Base-by-base conservation (phyloP, 1,284 basidiomycete genomes). In the Ceratobasidium sp. region DNA sequence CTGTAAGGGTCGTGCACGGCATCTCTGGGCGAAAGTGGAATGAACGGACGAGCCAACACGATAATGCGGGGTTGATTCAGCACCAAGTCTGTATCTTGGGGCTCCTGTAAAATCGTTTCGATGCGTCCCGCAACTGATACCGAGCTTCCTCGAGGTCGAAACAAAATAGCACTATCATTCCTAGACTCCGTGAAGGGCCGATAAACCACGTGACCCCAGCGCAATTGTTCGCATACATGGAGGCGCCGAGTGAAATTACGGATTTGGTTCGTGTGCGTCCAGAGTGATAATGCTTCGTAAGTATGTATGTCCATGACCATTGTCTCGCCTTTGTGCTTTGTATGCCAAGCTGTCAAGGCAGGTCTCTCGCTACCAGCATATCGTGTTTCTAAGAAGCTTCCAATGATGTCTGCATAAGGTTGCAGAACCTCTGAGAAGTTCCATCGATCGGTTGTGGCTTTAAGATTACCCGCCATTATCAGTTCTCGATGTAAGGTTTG, bases 401-500 rank as follows among this genome's bases (percentile, higher is more conserved):
- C 59, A 1, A 62, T 38, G 13, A 62, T 40, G 13, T 40, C 33
- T 20, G 33, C 33, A n/a, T 40, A 62, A 6, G 59, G 59, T 33
- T 38, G 15, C 12, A 62, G 33, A n/a, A 62, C 15, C 15, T 42
- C 33, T 20, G 59, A 62, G 40, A 17, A 62, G 17, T 62, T 62
- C 40, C 40, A 42, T n/a, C 20, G 15, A 40, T 62, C 59, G 20
- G 23, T 42, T 42, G 40, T 62, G 17, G 54, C 77, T 17, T 48
- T 17, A 3, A 77, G 66, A 23, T 71, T 71, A 5, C 33, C 26
- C 2, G 42, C 42, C 62, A 40, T 56, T 33, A 67, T 50, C 7
- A 77, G 48, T 28, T 65, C 50, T 26, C 40, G 4, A 33, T 70
- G 67, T 33, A 77, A n/a, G 2, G 77, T 77, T 20, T 44, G 28